Percentiles rank a stretch among this genome's conserved stretches.
phyloP scores from a whole-genome alignment of 2,329 filamentous ascomycete species.

The Neonectria coccinea region DNA sequence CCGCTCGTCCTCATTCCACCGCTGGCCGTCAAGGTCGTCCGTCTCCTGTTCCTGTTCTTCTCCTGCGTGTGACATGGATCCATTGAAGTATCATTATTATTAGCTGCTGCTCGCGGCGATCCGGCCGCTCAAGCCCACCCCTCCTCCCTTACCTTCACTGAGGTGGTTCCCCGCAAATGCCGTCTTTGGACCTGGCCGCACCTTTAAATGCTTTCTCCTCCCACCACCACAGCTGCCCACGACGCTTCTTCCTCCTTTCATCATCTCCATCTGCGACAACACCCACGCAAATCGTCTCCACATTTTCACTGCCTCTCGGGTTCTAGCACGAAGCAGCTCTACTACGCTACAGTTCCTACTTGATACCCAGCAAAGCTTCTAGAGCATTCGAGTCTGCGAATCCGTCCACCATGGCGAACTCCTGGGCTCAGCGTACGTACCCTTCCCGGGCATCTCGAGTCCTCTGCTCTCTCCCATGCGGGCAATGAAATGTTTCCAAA shows the following conservation, averaged over 20 bases:
- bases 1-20: constrained; percentile 12
- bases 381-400: not conserved
- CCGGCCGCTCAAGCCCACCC: constrained; percentile 22
- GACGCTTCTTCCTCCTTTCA: constrained; percentile 13
- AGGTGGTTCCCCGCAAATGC: constrained; percentile 39
- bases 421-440: constrained; percentile 47
- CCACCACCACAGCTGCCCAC: constrained; percentile 15
- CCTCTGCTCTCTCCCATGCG: not conserved
- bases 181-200: constrained; percentile 7
- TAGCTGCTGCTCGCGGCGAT: constrained; percentile 18
- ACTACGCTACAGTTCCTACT: not conserved
- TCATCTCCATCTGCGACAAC: constrained; percentile 22
- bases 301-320: constrained; percentile 5
- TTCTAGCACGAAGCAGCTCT: constrained; percentile 11
- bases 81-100: not conserved
- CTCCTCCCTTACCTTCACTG: constrained; percentile 24
- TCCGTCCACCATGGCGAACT: constrained; percentile 42
- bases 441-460: not conserved
- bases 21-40: not conserved
- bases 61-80: constrained; percentile 36
- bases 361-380: constrained; percentile 5
- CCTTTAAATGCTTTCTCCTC: constrained; percentile 44
- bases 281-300: constrained; percentile 12
- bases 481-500: not conserved
- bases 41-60: not conserved